Conservation (phyloP, 495 filamentous ascomycete genomes). For the Podospora australis region DNA sequence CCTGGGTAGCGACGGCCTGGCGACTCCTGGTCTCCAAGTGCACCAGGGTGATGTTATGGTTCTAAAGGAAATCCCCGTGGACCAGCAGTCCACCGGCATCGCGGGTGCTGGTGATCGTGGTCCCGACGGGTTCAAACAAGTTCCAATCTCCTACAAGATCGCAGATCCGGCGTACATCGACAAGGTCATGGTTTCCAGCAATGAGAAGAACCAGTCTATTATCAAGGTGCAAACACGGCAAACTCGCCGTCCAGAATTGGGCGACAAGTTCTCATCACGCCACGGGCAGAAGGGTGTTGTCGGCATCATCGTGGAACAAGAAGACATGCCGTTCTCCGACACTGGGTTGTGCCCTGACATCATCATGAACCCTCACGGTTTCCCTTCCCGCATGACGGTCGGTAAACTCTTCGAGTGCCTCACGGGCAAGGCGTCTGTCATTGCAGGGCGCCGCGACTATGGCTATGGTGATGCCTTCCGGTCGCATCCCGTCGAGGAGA, state of each 20-base stretch:
- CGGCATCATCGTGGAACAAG: conserved; percentile 90
- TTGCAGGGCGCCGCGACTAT: conserved; percentile 68
- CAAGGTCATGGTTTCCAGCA: conserved; percentile 84
- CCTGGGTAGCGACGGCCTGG: conserved; percentile 74
- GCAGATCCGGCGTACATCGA: conserved; percentile 83
- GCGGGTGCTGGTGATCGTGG: conserved; percentile 60
- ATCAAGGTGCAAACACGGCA: conserved; percentile 91
- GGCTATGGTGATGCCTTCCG: conserved; percentile 92
- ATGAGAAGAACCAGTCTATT: conserved; percentile 70
- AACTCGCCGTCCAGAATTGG: conserved; percentile 86
- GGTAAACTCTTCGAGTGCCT: conserved; percentile 96
- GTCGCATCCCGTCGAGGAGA: conserved; percentile 83
- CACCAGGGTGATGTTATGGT: conserved; percentile 73
- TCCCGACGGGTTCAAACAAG: conserved; percentile 55
- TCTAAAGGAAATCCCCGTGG: conserved; percentile 75
- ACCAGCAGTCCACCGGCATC: conserved; percentile 57
- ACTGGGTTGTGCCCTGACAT: conserved; percentile 87
- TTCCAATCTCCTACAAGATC: conserved; percentile 73
- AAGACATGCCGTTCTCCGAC: conserved; percentile 95
- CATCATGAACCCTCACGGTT: conserved; percentile 99
- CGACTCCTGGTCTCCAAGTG: conserved; percentile 72
- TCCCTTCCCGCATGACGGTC: conserved; percentile 99
- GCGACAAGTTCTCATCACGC: conserved; percentile 97
- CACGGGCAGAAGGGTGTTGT: conserved; percentile 99
- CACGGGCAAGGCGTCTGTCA: conserved; percentile 85